A percentile compares a stretch with the other conserved stretches of the same genome.
Conservation (phyloP, 371 early-diverging fungal species). For the Actinomucor elegans region DNA sequence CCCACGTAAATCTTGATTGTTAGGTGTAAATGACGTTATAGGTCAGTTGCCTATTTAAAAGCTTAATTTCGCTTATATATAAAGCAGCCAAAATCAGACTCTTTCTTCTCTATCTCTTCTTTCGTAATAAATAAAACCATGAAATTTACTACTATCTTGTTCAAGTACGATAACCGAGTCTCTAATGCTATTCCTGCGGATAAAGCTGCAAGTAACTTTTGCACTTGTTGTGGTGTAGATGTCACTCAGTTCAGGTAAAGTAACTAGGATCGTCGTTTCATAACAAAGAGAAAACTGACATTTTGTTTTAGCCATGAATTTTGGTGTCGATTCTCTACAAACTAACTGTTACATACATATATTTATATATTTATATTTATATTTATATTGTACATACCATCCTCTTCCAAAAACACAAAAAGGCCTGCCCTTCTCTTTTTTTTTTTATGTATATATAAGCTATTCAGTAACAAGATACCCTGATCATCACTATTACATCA, state of each 20-base stretch:
- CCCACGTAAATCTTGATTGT: not conserved
- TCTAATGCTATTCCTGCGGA: not conserved
- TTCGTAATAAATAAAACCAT: not conserved
- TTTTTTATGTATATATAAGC: no score
- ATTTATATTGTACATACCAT: not conserved
- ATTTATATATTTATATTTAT: no score
- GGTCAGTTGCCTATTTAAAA: not conserved
- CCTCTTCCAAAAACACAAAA: not conserved
- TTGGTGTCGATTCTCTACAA: slow-evolving; percentile 18
- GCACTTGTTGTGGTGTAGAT: slow-evolving; percentile 27
- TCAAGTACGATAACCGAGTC: not conserved
- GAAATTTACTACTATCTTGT: slow-evolving; percentile 2
- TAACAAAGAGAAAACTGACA: not conserved
- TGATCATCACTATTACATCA: no score
- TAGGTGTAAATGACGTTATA: not conserved
- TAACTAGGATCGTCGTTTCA: no score
- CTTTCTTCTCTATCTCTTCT: not conserved
- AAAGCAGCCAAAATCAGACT: not conserved
- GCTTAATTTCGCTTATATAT: not conserved
- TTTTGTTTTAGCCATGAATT: slow-evolving; percentile 20
- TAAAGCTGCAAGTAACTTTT: slow-evolving; percentile 4
- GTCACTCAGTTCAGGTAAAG: slow-evolving; percentile 22
- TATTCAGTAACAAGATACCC: no score
- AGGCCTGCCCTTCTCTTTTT: no score
- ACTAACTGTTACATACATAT: no score